Evolutionary conservation across 805 yeast genomes (phyloP), one percentile per base, ranked within the genome.

Genomic region (Spathaspora sp.): DNA sequence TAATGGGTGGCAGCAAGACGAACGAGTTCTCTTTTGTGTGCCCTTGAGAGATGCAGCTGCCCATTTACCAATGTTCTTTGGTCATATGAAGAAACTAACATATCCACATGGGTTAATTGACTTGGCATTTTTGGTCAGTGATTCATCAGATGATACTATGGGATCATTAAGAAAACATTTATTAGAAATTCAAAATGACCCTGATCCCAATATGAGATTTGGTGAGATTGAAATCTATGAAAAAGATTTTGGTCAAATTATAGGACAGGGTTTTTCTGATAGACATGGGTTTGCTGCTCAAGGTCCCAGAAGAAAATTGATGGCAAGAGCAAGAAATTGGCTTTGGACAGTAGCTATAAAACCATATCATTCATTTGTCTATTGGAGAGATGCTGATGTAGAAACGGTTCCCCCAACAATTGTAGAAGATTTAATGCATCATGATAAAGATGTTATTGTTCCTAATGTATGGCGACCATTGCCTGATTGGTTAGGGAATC

Each of bases 301-400:
- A 68, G 98, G 97, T 11, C 96, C 96, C 44, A 79, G 98, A 66
- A 78, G 98, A 62, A 93, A 93, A 67, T 78, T 90, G 58, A 93
- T 93, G 98, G 98, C 96, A 4, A 78, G 91, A 53, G 97, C 97
- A 5, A 79, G 98, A 66, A 93, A 93, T 68, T 93, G 98, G 98
- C 73, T 93, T 43, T 81, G 91, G 64, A 75, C 93, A 0, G 90
- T 87, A 6, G 96, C 97, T 1, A 68, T 93, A 47, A 86, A 85
- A 66, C 97, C 98, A 1, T 85, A 93, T 66, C 98, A 93, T 66
- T 84, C 96, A 7, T 91, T 92, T 87, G 97, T 93, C 7, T 91
- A 92, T 67, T 93, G 98, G 98, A 78, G 98, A 69, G 98, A 93
- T 72, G 97, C 94, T 11, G 98, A 93, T 68, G 96, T 93, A n/a